Evolutionary conservation across 352 stramenopile species (phyloP).

Genomic region (Phytophthora citrophthora): DNA sequence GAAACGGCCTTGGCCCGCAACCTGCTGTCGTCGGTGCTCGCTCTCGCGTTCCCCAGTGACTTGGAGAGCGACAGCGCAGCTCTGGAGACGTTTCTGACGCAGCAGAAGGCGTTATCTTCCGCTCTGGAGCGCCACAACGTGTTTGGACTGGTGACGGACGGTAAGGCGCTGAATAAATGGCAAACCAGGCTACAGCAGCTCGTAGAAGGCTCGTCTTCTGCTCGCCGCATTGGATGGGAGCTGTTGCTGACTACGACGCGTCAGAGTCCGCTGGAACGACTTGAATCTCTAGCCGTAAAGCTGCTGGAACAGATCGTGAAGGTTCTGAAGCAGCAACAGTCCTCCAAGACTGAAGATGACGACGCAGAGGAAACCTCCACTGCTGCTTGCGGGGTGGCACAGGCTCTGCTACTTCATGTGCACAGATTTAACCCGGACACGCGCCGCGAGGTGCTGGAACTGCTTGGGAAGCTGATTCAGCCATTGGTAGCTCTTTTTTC

Average conservation of each 20-base stretch:
- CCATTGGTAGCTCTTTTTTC: slow-evolving; percentile 54
- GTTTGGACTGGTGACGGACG: slow-evolving; percentile 72
- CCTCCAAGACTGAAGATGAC: slow-evolving; percentile 30
- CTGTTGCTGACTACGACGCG: slow-evolving; percentile 63
- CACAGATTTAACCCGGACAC: slow-evolving; percentile 63
- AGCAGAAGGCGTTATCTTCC: slow-evolving; percentile 54
- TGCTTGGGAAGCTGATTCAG: slow-evolving; percentile 65
- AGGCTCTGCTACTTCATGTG: slow-evolving; percentile 52
- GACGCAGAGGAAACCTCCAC: slow-evolving; percentile 36
- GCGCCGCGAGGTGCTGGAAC: slow-evolving; percentile 66
- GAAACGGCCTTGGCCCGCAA: slow-evolving; percentile 69
- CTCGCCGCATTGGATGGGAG: slow-evolving; percentile 63
- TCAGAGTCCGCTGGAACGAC: slow-evolving; percentile 61
- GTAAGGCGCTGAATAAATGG: slow-evolving; percentile 83
- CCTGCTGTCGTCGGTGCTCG: slow-evolving; percentile 79
- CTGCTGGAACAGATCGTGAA: slow-evolving; percentile 74
- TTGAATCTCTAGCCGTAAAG: slow-evolving; percentile 62
- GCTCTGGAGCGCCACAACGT: slow-evolving; percentile 74
- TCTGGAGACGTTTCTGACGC: slow-evolving; percentile 53
- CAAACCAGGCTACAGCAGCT: slow-evolving; percentile 66
- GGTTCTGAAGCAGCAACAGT: slow-evolving; percentile 70
- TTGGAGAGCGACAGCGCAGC: slow-evolving; percentile 46
- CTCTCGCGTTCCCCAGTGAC: slow-evolving; percentile 70
- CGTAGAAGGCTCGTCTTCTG: slow-evolving; percentile 36
- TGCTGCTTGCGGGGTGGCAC: slow-evolving; percentile 51